Percentiles rank a stretch among this genome's conserved stretches.
Evolutionary conservation across 1,284 basidiomycete genomes (phyloP).

Genomic region (Cutaneotrichosporon sp.): DNA sequence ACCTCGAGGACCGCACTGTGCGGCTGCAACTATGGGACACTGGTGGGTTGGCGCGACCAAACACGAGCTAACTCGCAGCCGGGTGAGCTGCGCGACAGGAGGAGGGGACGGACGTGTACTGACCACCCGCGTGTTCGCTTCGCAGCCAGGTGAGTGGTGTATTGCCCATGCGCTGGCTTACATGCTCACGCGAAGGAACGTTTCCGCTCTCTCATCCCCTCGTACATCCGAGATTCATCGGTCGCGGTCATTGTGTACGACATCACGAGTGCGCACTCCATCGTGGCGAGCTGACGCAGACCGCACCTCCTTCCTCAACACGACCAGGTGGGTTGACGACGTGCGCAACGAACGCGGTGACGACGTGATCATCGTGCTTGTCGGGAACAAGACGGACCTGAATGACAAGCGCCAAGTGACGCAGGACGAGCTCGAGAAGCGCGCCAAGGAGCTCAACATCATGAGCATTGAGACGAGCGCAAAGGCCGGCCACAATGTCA

Average conservation of each 20-base stretch:
- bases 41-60: constrained; percentile 58
- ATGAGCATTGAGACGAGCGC: constrained; percentile 99
- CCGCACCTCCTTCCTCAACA: constrained; percentile 94
- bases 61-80: constrained; percentile 30
- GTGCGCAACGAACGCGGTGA: constrained; percentile 95
- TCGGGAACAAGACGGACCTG: constrained; percentile 98
- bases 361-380: constrained; percentile 97
- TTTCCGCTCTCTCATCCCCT: constrained; percentile 96
- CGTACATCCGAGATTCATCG: constrained; percentile 97
- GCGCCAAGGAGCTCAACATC: constrained; percentile 87
- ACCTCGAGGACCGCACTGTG: constrained; percentile 97
- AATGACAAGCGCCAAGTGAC: constrained; percentile 74
- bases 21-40: constrained; percentile 98
- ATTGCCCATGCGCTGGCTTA: background rate
- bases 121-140: constrained; percentile 4
- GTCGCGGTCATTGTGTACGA: constrained; percentile 99
- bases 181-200: constrained; percentile 66
- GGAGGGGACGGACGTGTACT: constrained; percentile 4
- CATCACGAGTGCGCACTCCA: constrained; percentile 78
- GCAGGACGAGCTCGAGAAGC: constrained; percentile 90
- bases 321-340: constrained; percentile 99
- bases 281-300: constrained; percentile 58
- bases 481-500: constrained; percentile 99
- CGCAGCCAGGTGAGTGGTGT: constrained; percentile 36
- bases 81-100: constrained; percentile 30